Conservation (phyloP, 2,329 filamentous ascomycete species). For the Gaeumannomyces tritici region DNA sequence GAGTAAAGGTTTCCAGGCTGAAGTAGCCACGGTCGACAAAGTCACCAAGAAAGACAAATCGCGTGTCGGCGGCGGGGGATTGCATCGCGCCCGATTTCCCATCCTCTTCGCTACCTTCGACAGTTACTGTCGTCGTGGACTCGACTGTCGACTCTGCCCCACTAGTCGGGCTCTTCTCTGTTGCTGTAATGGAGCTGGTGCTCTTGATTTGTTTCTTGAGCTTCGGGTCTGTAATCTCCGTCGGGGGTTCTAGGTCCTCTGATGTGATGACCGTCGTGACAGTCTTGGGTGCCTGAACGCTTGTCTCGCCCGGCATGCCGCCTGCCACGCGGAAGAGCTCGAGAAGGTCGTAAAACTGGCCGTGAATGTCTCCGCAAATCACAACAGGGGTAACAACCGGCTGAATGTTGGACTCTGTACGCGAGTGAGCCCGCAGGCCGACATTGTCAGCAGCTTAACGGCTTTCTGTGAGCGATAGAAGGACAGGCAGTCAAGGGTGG, state of each 20-base stretch:
- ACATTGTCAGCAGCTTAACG: not conserved
- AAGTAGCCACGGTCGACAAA: slow-evolving; percentile 98
- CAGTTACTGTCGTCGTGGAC: not conserved
- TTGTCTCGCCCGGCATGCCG: slow-evolving; percentile 83
- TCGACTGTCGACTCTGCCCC: not conserved
- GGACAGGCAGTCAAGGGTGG: not conserved
- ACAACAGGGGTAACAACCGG: slow-evolving; percentile 96
- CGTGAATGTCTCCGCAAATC: slow-evolving; percentile 95
- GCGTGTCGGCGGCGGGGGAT: slow-evolving; percentile 42
- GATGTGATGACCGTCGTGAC: slow-evolving; percentile 70
- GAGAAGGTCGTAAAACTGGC: slow-evolving; percentile 95
- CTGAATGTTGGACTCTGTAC: slow-evolving; percentile 89
- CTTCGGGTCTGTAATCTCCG: slow-evolving; percentile 79
- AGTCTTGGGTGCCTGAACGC: slow-evolving; percentile 58
- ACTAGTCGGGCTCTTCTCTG: not conserved
- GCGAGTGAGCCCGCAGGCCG: not conserved
- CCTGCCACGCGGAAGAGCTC: slow-evolving; percentile 95
- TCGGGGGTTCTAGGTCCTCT: slow-evolving; percentile 87
- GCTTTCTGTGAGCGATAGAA: not conserved
- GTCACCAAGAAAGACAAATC: slow-evolving; percentile 64
- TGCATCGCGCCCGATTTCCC: slow-evolving; percentile 23
- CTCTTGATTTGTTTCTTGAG: slow-evolving; percentile 76
- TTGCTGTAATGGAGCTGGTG: slow-evolving; percentile 16
- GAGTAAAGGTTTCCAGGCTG: slow-evolving; percentile 93
- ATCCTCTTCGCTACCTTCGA: slow-evolving; percentile 17